Base-by-base conservation (phyloP, 345 rosid genomes). In the Raphanus sativus region DNA sequence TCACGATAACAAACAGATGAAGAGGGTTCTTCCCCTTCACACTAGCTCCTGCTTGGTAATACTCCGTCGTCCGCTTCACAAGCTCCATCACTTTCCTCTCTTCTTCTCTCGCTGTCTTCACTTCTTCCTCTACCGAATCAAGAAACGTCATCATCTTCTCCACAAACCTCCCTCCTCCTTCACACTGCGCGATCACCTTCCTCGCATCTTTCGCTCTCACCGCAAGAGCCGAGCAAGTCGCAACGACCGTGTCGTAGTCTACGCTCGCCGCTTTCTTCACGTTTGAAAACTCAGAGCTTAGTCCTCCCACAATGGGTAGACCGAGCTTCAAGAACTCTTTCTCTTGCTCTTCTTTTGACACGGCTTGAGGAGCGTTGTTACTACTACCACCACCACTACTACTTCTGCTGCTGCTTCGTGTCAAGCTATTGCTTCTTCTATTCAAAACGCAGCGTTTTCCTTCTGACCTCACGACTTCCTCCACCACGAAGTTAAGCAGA, bases 401-500 rank as follows among this genome's bases (percentile, higher is more conserved):
- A 67, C 85, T 73, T 26, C 83, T 85, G 1, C 54, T 72, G 71
- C 79, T 79, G 50, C 80, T 84, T 62, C 59, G 80, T 16, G 87
- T 82, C 25, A 78, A 82, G 59, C 86, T 77, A 77, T 89, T 85
- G 8, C 60, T 86, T 40, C 77, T 84, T 54, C 86, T 82, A 40
- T 78, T 90, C 62, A 85, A 30, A 77, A 83, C 87, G 29, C 91
- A 88, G 6, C 89, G 92, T 83, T 84, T 91, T 40, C 99, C 99
- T 75, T 95, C 96, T 0, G 90, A 78, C 2, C 96, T 85, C 45
- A 89, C 87, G 1, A 91, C 96, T 84, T 91, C 96, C 32, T 88
- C 87, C 25, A 95, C 96, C 1, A 95, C 95, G 64, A 95, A 95
- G 84, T 90, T 89, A 34, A 95, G 98, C 72, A 92, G 45, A 21